phyloP scores from a whole-genome alignment of 202 grass and related monocot genomes.

The Eragrostis tef region DNA sequence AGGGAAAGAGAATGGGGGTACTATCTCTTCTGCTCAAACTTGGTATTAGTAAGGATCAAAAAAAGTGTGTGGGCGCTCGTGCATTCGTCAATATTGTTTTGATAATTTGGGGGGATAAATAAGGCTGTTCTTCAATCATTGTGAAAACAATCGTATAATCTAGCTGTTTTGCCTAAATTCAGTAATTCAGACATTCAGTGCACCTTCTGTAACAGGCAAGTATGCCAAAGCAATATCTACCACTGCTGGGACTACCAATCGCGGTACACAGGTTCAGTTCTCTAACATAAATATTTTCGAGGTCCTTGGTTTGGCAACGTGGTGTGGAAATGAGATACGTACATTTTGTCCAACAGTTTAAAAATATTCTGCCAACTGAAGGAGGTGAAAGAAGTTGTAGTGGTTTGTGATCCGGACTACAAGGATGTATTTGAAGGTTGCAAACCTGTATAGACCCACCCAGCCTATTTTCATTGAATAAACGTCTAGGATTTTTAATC shows the following conservation, averaged over 20 bases:
- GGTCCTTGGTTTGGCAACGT: not conserved
- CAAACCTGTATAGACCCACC: slow-evolving; percentile 10
- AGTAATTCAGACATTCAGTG: not conserved
- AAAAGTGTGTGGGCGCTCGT: not conserved
- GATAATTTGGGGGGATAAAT: not conserved
- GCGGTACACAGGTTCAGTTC: slow-evolving; percentile 81
- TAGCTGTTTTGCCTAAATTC: slow-evolving; percentile 28
- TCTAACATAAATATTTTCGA: not conserved
- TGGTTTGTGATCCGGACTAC: slow-evolving; percentile 92
- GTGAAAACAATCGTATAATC: not conserved
- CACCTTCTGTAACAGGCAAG: slow-evolving; percentile 63
- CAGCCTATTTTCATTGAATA: slow-evolving; percentile 37
- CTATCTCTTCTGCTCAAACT: slow-evolving; percentile 9
- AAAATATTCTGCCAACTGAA: slow-evolving; percentile 75
- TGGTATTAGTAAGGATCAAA: not conserved
- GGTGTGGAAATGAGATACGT: slow-evolving; percentile 27
- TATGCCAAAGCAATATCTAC: slow-evolving; percentile 96
- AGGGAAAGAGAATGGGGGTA: slow-evolving; percentile 96
- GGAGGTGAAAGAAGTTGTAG: slow-evolving; percentile 94
- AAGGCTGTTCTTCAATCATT: not conserved
- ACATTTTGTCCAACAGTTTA: slow-evolving; percentile 55
- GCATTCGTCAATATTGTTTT: not conserved
- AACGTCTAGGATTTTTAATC: not conserved
- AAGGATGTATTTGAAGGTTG: slow-evolving; percentile 89
- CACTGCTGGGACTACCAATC: slow-evolving; percentile 81